Evolutionary conservation across 495 filamentous ascomycete genomes (phyloP), one percentile per base, ranked within the genome.

Genomic region (Glarea lozoyensis): DNA sequence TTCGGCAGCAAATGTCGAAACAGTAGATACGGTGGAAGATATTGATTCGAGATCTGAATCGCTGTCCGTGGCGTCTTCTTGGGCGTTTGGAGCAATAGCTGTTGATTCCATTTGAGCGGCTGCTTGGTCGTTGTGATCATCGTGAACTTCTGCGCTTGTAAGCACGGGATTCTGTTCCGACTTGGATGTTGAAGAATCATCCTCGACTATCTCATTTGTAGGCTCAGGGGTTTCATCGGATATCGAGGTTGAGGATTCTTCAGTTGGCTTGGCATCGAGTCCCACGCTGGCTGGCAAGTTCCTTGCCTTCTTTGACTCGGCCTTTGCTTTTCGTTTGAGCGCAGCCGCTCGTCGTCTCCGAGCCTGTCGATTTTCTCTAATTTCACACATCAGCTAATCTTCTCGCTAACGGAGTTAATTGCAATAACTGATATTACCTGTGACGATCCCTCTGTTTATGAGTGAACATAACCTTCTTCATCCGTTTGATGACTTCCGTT

Each of bases 401-500:
- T 61, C n/a, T n/a, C n/a, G n/a, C n/a, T n/a, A n/a, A n/a, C n/a
- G n/a, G n/a, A n/a, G n/a, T n/a, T n/a, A n/a, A n/a, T n/a, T n/a
- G n/a, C n/a, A n/a, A n/a, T n/a, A n/a, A n/a, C n/a, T n/a, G n/a
- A n/a, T n/a, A n/a, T n/a, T n/a, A n/a, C n/a, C n/a, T n/a, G n/a
- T n/a, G n/a, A n/a, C n/a, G n/a, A n/a, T n/a, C n/a, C n/a, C n/a
- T n/a, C n/a, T n/a, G n/a, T n/a, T n/a, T n/a, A n/a, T n/a, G n/a
- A n/a, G n/a, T 75, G 51, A 53, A 62, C 27, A 66, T 51, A 44
- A 73, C 71, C 25, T 71, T 70, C 36, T 66, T 64, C 17, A 64
- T 60, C 37, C 73, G 68, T 60, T 66, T 69, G 16, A 72, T 65
- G 37, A 72, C 72, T 50, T 79, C 72, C 17, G 73, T 63, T 46